Percentiles rank a stretch among this genome's conserved stretches.
These are phyloP conservation scores for Collariella sp. DNA, from an alignment of 495 filamentous ascomycete genomes.

Conservation along the genomic window DNA sequence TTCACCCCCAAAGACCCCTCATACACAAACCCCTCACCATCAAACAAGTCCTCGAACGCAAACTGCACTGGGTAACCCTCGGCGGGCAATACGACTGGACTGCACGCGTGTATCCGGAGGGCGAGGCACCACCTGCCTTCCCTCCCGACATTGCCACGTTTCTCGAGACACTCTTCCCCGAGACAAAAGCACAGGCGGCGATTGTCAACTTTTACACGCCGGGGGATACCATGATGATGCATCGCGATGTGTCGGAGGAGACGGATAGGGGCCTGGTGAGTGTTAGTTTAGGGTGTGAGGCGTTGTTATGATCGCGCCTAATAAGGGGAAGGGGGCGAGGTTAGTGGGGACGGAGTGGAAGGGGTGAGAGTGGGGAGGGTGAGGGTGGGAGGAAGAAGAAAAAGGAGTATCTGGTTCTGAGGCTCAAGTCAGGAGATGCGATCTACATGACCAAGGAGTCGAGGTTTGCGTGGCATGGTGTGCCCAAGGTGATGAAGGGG, in stretches of 20 bases:
- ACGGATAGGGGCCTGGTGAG: constrained; percentile 67
- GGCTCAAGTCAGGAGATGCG: constrained; percentile 70
- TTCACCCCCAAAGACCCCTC: constrained; percentile 59
- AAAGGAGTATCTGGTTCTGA: constrained; percentile 49
- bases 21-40: constrained; percentile 63
- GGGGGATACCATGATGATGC: constrained; percentile 77
- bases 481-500: constrained; percentile 66
- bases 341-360: constrained; percentile 32
- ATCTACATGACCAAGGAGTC: constrained; percentile 73
- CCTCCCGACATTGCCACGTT: constrained; percentile 62
- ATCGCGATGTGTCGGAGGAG: constrained; percentile 83
- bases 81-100: constrained; percentile 96
- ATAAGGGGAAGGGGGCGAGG: constrained; percentile 30
- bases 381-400: constrained; percentile 1
- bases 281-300: constrained; percentile 81
- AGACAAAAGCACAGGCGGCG: constrained; percentile 70
- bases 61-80: constrained; percentile 85
- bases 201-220: constrained; percentile 88
- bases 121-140: constrained; percentile 56
- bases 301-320: constrained; percentile 61
- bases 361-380: constrained; percentile 6
- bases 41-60: constrained; percentile 57
- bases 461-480: constrained; percentile 88
- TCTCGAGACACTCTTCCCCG: constrained; percentile 57
- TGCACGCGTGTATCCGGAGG: constrained; percentile 60